Evolutionary conservation across 169 alveolate species (phyloP), one percentile per base, ranked within the genome.

Genomic region (Plasmodium gonderi): DNA sequence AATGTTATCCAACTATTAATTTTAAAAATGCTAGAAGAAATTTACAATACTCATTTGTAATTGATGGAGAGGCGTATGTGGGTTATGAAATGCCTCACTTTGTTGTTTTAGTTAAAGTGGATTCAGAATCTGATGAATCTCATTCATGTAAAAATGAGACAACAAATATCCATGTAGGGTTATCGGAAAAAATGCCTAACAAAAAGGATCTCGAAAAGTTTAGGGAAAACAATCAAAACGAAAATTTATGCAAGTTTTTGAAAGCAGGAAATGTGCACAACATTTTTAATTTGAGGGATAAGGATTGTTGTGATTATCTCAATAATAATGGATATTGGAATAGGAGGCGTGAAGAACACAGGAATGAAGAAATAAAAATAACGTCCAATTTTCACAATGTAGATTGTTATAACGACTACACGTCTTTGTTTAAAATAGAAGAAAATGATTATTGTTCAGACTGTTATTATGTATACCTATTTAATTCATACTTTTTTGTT

Each of bases 41-140:
- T 45, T 69, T 45, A n/a, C 49, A 33, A n/a, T 83, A 83, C 40
- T 83, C 82, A 33, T 72, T 83, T 45, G 75, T 47, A 11, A 49
- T 83, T 3, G 92, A 83, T 72, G 83, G 92, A 31, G 65, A 83
- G 31, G 47, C 64, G 42, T 83, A 69, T 60, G 60, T 69, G 45
- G 92, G 83, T 38, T 83, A 83, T 72, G 83, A 83, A 26, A 40
- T 83, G 14, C 64, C 83, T 12, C 26, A 3, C 23, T 38, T 83
- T 76, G 79, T 83, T 45, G 33, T 83, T 69, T 83, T 83, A 60
- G 82, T 83, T 20, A 49, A 60, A 60, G 83, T 29, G 42, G 83
- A 83, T 76, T 38, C 44, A 60, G 82, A 47, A 29, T 83, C 40
- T 20, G 31, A 49, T 47, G 20, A 64, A 64, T 65, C 33, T n/a